phyloP scores from a whole-genome alignment of 2,329 filamentous ascomycete genomes.

The Ceratocystis variospora region DNA sequence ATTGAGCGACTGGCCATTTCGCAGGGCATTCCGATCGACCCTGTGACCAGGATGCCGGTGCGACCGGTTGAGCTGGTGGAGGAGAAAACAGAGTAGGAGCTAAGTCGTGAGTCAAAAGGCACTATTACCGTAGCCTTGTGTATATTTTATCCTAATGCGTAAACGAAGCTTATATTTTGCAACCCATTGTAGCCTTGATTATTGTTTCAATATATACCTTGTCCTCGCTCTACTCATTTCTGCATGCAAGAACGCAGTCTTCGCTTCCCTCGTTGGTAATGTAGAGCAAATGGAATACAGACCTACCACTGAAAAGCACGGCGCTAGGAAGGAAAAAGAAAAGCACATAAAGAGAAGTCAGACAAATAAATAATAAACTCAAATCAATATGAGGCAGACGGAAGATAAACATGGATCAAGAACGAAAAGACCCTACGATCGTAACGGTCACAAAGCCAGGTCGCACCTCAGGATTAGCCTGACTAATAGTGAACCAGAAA shows the following conservation, averaged over 20 bases:
- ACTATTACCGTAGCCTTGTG: background rate
- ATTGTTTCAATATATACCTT: too few relatives aligned
- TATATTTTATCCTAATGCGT: too few relatives aligned
- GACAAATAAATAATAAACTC: slow-evolving; percentile 12
- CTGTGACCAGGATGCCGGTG: slow-evolving; percentile 12
- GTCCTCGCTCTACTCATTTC: too few relatives aligned
- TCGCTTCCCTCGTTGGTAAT: too few relatives aligned
- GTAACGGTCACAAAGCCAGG: too few relatives aligned
- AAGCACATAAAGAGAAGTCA: background rate
- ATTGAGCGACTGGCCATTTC: slow-evolving; percentile 18
- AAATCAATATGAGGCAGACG: background rate
- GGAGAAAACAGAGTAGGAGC: background rate
- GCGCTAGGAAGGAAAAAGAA: background rate
- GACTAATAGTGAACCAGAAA: too few relatives aligned
- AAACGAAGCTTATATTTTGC: too few relatives aligned
- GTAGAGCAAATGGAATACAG: background rate
- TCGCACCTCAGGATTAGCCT: too few relatives aligned
- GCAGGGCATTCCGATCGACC: slow-evolving; percentile 16
- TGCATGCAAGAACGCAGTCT: too few relatives aligned
- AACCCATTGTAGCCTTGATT: too few relatives aligned
- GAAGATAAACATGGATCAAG: too few relatives aligned
- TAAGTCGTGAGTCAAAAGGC: background rate
- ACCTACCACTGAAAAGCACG: background rate
- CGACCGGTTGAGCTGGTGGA: background rate
- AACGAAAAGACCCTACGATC: too few relatives aligned